Base-by-base conservation (phyloP, 176 grass and related monocot species). In the Eragrostis nindensis region DNA sequence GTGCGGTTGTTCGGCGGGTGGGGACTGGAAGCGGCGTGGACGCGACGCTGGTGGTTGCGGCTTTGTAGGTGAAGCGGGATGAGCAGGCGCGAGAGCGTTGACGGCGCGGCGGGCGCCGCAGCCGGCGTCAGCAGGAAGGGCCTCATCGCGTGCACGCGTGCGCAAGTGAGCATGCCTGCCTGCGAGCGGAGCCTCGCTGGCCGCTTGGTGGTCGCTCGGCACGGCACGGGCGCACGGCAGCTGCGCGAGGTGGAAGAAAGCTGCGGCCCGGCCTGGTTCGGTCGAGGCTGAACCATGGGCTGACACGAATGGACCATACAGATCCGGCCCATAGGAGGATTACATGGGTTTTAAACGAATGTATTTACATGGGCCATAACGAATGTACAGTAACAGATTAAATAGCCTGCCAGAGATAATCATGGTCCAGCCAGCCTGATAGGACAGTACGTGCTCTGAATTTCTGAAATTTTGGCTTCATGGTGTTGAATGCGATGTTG, bases 131-230 rank as follows among this genome's bases (percentile, higher is more conserved):
- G 78, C 29, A 89, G 83, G 49, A 78, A 89, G 66, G 73, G 73
- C 66, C 27, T 85, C 87, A 78, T 89, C 10, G 82, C 82, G 77
- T 89, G 87, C 81, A 80, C 75, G 86, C 75, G 81, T 60, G 74
- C 45, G 60, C 17, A 48, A 7, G 8, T 36, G 39, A 19, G 26
- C 26, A 14, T 24, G 42, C 0, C 12, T 36, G 45, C 15, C 13
- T 21, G 45, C 0, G 52, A 30, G 41, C 22, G 60, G 70, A 27
- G 75, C 85, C 54, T 62, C 74, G 80, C 26, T 66, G 86, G 25
- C 46, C 74, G 67, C 59, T 50, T 57, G 21, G 61, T 53, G 22
- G 50, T 84, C 68, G 39, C 68, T 43, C 69, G 84, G 57, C 41
- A 43, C 57, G 24, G 56, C 56, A 57, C n/a, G 52, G 52, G 52